Evolutionary conservation across 306 rosid species (phyloP).

Genomic region (Carpinus viminea): DNA sequence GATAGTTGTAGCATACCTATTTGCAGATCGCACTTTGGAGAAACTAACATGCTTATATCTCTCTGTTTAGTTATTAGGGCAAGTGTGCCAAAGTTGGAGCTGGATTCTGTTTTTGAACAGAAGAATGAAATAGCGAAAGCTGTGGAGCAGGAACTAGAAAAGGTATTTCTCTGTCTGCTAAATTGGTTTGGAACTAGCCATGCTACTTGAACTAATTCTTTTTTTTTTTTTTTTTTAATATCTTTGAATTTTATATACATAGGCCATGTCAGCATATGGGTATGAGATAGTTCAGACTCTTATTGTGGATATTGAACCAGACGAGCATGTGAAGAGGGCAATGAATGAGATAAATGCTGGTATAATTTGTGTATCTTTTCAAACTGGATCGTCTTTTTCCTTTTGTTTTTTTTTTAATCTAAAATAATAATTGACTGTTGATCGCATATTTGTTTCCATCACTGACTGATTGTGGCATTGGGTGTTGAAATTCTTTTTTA

Average conservation of each 20-base stretch:
- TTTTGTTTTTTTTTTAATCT: background rate
- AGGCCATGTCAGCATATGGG: conserved; percentile 63
- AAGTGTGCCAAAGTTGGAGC: conserved; percentile 57
- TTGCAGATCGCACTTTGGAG: conserved; percentile 2
- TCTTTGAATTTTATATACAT: conserved; percentile 14
- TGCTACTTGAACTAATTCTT: background rate
- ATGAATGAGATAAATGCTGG: conserved; percentile 63
- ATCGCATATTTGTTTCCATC: background rate
- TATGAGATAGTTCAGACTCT: conserved; percentile 57
- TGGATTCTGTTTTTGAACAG: conserved; percentile 58
- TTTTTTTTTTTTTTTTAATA: background rate
- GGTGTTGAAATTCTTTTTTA: background rate
- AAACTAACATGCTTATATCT: conserved; percentile 3
- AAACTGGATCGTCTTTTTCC: background rate
- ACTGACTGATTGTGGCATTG: background rate
- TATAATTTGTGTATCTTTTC: conserved; percentile 4
- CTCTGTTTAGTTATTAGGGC: conserved; percentile 49
- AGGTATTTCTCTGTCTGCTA: conserved; percentile 28
- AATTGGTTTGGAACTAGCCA: background rate
- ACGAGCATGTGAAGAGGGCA: conserved; percentile 56
- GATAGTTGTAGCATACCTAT: background rate
- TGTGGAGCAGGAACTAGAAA: conserved; percentile 55
- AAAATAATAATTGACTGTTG: background rate
- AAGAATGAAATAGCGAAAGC: conserved; percentile 60
- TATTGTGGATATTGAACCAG: conserved; percentile 56